Conservation (phyloP, 73 alveolate genomes). For the Tetrahymena borealis region DNA sequence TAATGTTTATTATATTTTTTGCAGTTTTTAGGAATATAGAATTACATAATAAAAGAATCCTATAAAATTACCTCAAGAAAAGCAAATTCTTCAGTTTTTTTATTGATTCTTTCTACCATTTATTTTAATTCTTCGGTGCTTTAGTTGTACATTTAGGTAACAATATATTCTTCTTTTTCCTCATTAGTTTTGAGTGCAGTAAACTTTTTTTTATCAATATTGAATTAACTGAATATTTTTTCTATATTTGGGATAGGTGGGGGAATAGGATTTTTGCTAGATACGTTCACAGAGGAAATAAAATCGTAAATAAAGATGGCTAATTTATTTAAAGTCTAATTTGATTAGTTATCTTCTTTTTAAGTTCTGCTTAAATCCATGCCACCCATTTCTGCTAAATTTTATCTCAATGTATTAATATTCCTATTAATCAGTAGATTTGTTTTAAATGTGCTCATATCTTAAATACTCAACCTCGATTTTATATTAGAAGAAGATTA, state of each 20-base stretch:
- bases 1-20: no score
- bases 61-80: background rate
- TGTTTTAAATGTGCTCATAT: background rate
- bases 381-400: background rate
- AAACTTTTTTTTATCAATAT: background rate
- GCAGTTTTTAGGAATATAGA: no score
- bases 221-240: background rate
- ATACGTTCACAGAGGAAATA: background rate
- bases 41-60: background rate
- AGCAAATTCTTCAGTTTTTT: background rate
- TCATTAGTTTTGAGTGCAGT: background rate
- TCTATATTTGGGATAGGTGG: background rate
- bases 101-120: background rate
- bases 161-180: background rate
- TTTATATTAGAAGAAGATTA: background rate
- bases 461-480: background rate
- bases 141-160: background rate
- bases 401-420: background rate
- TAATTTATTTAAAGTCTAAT: background rate
- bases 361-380: background rate
- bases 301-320: background rate
- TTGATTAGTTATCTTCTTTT: background rate
- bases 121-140: background rate
- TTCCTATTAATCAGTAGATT: background rate
- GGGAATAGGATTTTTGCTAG: background rate